Evolutionary conservation across 1,284 basidiomycete species (phyloP).

Genomic region (Fomitopsis schrenkii): DNA sequence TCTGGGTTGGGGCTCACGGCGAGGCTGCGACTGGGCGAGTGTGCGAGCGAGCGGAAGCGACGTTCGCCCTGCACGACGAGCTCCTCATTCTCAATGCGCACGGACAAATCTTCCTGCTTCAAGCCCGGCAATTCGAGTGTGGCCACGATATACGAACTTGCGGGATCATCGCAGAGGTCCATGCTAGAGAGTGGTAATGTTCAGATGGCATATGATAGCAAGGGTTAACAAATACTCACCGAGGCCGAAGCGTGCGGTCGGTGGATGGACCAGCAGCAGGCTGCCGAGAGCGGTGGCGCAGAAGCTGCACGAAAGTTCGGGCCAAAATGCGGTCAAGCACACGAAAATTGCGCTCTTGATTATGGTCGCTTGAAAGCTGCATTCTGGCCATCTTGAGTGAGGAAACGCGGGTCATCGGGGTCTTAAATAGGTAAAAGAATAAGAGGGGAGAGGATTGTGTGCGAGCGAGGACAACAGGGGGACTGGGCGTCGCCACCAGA

Average conservation of each 20-base stretch:
- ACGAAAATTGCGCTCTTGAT: not conserved
- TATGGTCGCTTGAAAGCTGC: not conserved
- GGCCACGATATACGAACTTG: constrained; percentile 36
- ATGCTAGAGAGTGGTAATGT: constrained; percentile 32
- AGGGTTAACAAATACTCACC: not conserved
- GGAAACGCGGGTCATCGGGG: constrained; percentile 3
- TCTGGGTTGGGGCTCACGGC: constrained; percentile 6
- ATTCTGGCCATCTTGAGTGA: constrained; percentile 1
- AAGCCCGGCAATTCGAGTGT: constrained; percentile 56
- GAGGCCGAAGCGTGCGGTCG: not conserved
- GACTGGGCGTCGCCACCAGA: not conserved
- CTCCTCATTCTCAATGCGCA: constrained; percentile 38
- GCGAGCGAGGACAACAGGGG: not conserved
- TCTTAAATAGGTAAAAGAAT: not conserved
- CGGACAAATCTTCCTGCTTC: constrained; percentile 40
- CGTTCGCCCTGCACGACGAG: constrained; percentile 46
- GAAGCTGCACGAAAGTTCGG: constrained; percentile 2
- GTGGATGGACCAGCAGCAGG: not conserved
- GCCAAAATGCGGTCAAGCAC: constrained; percentile 7
- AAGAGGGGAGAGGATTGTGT: not conserved
- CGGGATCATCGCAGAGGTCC: constrained; percentile 48
- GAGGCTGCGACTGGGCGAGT: constrained; percentile 1
- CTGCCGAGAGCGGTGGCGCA: constrained; percentile 1
- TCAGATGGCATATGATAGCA: not conserved
- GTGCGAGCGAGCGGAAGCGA: constrained; percentile 15